A percentile compares a stretch with the other conserved stretches of the same genome.
Conservation (phyloP, 495 filamentous ascomycete species). For the Podospora pseudocomata region DNA sequence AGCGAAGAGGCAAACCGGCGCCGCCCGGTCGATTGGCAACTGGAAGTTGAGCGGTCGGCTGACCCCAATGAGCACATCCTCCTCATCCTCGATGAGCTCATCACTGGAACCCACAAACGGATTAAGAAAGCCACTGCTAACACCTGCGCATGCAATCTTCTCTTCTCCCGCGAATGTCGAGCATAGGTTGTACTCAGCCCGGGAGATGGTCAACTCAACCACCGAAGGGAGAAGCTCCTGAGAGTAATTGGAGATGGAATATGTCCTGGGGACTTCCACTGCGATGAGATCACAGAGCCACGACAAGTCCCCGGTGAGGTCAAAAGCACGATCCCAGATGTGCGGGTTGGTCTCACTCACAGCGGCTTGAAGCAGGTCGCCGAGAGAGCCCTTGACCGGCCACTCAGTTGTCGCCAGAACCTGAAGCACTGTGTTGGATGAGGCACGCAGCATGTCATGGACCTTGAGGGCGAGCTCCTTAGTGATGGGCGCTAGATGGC, state of each 20-base stretch:
- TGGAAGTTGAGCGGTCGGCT: slow-evolving; percentile 51
- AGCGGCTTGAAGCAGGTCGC: slow-evolving; percentile 44
- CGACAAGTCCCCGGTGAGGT: slow-evolving; percentile 34
- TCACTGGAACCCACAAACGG: slow-evolving; percentile 35
- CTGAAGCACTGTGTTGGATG: slow-evolving; percentile 46
- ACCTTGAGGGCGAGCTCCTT: slow-evolving; percentile 46
- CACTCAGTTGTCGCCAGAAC: slow-evolving; percentile 47
- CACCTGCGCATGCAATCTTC: slow-evolving; percentile 37
- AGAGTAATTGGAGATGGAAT: slow-evolving; percentile 47
- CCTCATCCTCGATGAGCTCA: slow-evolving; percentile 33
- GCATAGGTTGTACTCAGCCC: slow-evolving; percentile 46
- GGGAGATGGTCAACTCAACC: slow-evolving; percentile 46
- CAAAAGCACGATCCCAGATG: slow-evolving; percentile 49
- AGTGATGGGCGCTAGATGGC: slow-evolving; percentile 47
- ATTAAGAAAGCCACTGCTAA: slow-evolving; percentile 50
- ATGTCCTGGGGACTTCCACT: slow-evolving; percentile 49
- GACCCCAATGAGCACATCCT: slow-evolving; percentile 45
- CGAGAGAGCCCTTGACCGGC: slow-evolving; percentile 47
- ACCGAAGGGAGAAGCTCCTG: slow-evolving; percentile 47
- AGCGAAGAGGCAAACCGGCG: slow-evolving; percentile 49
- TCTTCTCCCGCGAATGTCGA: slow-evolving; percentile 37
- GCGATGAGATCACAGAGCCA: slow-evolving; percentile 46
- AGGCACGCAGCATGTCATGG: slow-evolving; percentile 42
- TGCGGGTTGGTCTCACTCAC: slow-evolving; percentile 42
- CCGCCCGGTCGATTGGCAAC: slow-evolving; percentile 43